Conservation (phyloP, 768 basidiomycete species). For the Russula olivacea region DNA sequence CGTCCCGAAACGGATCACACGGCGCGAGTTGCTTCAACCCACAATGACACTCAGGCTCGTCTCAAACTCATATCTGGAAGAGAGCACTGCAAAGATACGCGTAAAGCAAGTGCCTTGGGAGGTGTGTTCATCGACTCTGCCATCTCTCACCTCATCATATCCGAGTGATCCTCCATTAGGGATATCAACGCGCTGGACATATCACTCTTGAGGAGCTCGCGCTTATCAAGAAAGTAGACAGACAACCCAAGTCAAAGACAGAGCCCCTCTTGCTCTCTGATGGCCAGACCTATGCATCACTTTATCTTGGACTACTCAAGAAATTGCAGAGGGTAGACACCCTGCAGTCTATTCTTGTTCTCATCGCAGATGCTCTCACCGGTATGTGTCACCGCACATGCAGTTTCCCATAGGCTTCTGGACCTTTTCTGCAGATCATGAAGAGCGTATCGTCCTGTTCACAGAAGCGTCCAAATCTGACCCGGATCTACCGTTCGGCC, state of each 20-base stretch:
- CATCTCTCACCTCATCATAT: background rate
- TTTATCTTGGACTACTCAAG: constrained; percentile 87
- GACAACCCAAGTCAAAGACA: constrained; percentile 64
- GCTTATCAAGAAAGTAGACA: constrained; percentile 86
- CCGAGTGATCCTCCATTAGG: constrained; percentile 43
- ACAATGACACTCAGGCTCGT: constrained; percentile 72
- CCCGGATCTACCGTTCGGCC: constrained; percentile 72
- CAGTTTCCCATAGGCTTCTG: background rate
- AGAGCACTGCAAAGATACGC: constrained; percentile 80
- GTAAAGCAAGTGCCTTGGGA: constrained; percentile 95
- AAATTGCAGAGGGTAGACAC: constrained; percentile 80
- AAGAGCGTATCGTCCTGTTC: constrained; percentile 79
- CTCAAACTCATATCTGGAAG: constrained; percentile 79
- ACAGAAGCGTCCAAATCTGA: constrained; percentile 55
- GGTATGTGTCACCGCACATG: constrained; percentile 41
- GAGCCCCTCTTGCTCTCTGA: constrained; percentile 79
- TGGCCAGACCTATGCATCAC: constrained; percentile 72
- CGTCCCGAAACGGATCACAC: constrained; percentile 5
- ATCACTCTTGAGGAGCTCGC: constrained; percentile 82
- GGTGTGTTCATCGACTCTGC: constrained; percentile 41
- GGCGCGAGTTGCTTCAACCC: background rate
- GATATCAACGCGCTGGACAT: constrained; percentile 90
- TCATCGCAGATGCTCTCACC: constrained; percentile 82
- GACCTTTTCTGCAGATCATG: constrained; percentile 53
- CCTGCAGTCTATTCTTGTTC: constrained; percentile 78